Conservation (phyloP, 202 grass and related monocot species). For the Digitaria exilis region DNA sequence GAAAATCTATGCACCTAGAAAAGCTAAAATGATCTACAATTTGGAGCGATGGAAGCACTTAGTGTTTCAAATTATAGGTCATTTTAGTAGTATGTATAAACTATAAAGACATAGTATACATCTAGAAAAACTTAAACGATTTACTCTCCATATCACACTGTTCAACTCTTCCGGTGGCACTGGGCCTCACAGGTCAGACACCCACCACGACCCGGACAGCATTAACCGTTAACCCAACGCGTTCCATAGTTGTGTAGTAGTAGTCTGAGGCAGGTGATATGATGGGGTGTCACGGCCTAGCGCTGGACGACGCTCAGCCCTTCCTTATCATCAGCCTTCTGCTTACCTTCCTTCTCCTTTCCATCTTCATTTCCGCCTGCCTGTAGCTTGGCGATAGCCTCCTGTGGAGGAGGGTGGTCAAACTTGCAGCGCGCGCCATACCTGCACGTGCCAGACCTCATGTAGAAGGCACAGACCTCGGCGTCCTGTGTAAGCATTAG, state of each 20-base stretch:
- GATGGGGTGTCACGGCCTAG: neutral
- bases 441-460: constrained; percentile 83
- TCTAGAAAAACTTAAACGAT: too few species aligned
- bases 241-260: neutral
- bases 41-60: too few species aligned
- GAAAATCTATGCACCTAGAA: too few species aligned
- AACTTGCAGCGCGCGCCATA: constrained; percentile 75
- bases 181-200: neutral
- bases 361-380: constrained; percentile 25
- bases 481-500: constrained; percentile 54
- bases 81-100: too few species aligned
- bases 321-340: neutral
- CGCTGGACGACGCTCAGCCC: neutral
- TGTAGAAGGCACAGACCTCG: constrained; percentile 72
- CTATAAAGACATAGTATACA: too few species aligned
- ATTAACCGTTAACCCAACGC: neutral
- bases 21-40: too few species aligned
- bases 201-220: neutral
- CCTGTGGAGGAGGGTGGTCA: constrained; percentile 75
- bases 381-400: constrained; percentile 63
- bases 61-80: too few species aligned
- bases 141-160: too few species aligned
- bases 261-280: neutral
- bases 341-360: neutral
- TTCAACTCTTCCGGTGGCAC: neutral